These are phyloP conservation scores for Prunus davidiana DNA, from an alignment of 306 rosid genomes.

Conservation along the genomic window DNA sequence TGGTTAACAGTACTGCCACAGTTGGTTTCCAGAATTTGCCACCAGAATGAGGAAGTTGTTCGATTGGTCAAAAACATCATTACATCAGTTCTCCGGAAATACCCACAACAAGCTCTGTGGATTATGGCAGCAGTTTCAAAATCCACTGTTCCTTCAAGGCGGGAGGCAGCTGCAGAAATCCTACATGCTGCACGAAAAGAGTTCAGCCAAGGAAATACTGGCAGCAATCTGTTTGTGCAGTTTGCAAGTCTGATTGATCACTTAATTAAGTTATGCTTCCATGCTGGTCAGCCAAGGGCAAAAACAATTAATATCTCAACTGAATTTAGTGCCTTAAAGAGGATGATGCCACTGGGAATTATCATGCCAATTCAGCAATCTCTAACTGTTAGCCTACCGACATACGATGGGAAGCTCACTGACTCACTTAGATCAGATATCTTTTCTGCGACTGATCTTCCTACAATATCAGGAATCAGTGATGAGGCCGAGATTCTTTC, in stretches of 20 bases:
- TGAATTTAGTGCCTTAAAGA: constrained; percentile 87
- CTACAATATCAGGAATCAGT: constrained; percentile 81
- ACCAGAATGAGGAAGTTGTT: constrained; percentile 85
- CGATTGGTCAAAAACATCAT: constrained; percentile 73
- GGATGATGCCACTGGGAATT: constrained; percentile 99
- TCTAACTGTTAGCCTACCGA: constrained; percentile 80
- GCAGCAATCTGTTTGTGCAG: constrained; percentile 73
- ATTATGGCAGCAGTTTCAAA: constrained; percentile 99
- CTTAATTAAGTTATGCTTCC: constrained; percentile 88
- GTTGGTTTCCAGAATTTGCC: constrained; percentile 97
- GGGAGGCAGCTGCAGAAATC: constrained; percentile 93
- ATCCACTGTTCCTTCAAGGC: constrained; percentile 88
- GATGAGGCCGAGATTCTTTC: constrained; percentile 98
- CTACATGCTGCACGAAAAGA: constrained; percentile 83
- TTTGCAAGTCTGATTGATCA: constrained; percentile 89
- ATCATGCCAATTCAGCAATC: constrained; percentile 93
- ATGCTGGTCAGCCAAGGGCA: constrained; percentile 78
- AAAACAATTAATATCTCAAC: constrained; percentile 74
- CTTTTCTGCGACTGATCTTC: constrained; percentile 81
- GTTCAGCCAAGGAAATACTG: constrained; percentile 62
- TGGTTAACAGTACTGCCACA: constrained; percentile 97
- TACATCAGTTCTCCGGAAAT: constrained; percentile 75
- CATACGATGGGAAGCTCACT: constrained; percentile 58
- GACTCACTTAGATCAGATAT: constrained; percentile 59
- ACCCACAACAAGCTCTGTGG: constrained; percentile 96